Base-by-base conservation (phyloP, 176 grass and related monocot species). In the Oryza meyeriana region DNA sequence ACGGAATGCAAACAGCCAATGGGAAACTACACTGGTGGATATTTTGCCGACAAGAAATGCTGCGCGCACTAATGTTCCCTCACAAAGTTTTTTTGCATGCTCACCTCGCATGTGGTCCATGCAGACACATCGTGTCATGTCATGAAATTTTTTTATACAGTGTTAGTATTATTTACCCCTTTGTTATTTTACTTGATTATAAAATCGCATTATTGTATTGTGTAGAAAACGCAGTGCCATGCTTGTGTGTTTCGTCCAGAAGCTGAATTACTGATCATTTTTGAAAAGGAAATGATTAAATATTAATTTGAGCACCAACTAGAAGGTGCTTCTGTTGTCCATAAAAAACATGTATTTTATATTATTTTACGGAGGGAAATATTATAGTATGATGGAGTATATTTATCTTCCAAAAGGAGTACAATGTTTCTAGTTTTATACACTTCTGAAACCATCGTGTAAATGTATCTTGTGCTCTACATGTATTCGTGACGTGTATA, bases 31-130 rank as follows among this genome's bases (percentile, higher is more conserved):
- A 20, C 25, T 9, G 34, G 52, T 18, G 79, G 68, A 72, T 61
- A n/a, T 61, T 81, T 82, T 44, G 55, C 20, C 10, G 31, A 33
- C 55, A 62, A 6, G 28, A 81, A 61, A 71, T 61, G 48, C 66
- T 81, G 22, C 66, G 10, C 1, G 25, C 12, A 81, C 65, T 34
- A 22, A 0, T 17, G 2, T 17, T 35, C 6, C 35, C 9, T 10
- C 11, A 24, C 7, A 25, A 13, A 0, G 40, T 1, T 28, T 28
- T 42, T 64, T 42, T 31, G 10, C 2, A 14, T 14, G 0, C 5
- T 1, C 2, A n/a, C 0, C 2, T 32, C 30, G 17, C 2, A 48
- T 64, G 55, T 59, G 55, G 55, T n/a, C 55, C 55, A 22, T 55
- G 18, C 50, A 59, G 55, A 59, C n/a, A 59, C 55, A 59, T 59